Evolutionary conservation across 192 early-diverging fungal species (phyloP).

Genomic region (Backusella sp.): DNA sequence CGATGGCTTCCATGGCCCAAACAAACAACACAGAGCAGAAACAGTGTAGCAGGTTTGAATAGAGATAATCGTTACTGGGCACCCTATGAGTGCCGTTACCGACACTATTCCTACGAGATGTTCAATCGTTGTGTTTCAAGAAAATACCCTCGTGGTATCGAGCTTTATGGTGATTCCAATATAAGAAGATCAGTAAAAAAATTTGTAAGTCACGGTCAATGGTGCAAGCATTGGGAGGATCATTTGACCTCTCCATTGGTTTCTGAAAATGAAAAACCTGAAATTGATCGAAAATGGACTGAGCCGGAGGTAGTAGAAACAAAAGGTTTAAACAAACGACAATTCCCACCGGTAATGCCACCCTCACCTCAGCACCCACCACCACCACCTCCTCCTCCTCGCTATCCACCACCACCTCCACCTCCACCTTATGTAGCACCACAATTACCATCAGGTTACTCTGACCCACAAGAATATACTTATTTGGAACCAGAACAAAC

Average conservation of each 20-base stretch:
- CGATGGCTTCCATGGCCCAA: conserved; percentile 38
- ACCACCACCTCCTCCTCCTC: neutral
- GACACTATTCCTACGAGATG: conserved; percentile 32
- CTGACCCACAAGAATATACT: neutral
- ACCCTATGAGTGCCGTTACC: conserved; percentile 45
- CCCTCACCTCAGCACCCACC: neutral
- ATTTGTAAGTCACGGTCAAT: conserved; percentile 41
- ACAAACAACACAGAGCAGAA: neutral
- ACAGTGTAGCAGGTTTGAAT: conserved; percentile 24
- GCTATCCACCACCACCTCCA: neutral
- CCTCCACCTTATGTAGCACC: neutral
- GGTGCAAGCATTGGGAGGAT: conserved; percentile 30
- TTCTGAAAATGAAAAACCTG: neutral
- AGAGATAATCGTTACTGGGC: conserved; percentile 44
- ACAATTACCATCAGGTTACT: neutral
- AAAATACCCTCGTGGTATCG: conserved; percentile 35
- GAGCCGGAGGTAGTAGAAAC: neutral
- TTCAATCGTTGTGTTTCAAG: conserved; percentile 36
- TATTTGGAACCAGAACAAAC: conserved; percentile 4
- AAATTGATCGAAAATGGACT: conserved; percentile 3
- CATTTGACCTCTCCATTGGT: neutral
- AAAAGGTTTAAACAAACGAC: conserved; percentile 1
- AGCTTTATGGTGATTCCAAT: conserved; percentile 54
- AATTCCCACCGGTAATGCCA: neutral
- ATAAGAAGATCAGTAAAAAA: conserved; percentile 46